Conservation (phyloP, 805 yeast species). For the Cyberlindnera euphorbiae region DNA sequence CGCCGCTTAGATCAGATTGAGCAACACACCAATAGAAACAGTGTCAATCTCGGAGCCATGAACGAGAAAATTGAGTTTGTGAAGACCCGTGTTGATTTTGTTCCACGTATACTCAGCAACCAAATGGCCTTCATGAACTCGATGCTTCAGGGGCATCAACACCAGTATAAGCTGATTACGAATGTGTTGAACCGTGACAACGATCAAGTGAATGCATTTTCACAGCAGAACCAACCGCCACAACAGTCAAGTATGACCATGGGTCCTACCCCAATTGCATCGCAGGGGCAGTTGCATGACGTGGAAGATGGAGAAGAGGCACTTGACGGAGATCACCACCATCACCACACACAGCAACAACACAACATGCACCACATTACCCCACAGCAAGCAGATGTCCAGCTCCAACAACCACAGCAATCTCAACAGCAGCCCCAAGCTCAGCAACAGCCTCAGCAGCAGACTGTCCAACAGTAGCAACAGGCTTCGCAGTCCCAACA, state of each 20-base stretch:
- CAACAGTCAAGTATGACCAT: no score
- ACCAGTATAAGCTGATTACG: conserved; percentile 16
- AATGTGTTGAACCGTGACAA: conserved; percentile 6
- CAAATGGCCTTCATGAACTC: conserved; percentile 20
- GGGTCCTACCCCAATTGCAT: no score
- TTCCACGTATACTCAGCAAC: conserved; percentile 20
- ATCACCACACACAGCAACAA: no score
- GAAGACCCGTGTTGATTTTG: conserved; percentile 9
- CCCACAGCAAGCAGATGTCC: conserved; percentile 1
- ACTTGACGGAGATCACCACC: no score
- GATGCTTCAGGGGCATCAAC: conserved; percentile 16
- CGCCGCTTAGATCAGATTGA: conserved; percentile 22
- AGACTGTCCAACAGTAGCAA: conserved; percentile 1
- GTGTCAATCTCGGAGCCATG: conserved; percentile 4
- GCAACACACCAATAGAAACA: conserved; percentile 9
- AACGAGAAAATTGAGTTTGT: conserved; percentile 11
- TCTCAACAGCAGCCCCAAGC: not conserved
- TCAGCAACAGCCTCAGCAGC: not conserved
- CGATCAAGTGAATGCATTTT: not conserved
- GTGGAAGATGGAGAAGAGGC: no score
- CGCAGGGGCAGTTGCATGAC: no score
- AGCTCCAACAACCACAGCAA: not conserved
- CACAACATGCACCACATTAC: not conserved
- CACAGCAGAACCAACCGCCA: not conserved
- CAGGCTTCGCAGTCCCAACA: not conserved